Conservation (phyloP, 306 rosid genomes). For the Benincasa hispida region DNA sequence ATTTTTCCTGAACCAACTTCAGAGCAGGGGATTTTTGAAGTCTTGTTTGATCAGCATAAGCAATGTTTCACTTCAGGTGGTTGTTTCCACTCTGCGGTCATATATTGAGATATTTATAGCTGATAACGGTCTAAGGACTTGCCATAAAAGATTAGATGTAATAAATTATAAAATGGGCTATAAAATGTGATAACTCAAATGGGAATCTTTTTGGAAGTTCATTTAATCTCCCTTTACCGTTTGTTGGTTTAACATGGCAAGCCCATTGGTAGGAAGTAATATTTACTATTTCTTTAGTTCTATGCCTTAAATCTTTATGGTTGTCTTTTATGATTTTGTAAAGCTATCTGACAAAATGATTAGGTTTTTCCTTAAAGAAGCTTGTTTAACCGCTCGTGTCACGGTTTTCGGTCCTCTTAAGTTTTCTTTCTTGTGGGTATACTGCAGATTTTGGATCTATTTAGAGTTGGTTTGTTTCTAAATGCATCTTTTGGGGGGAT, state of each 20-base stretch:
- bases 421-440: neutral
- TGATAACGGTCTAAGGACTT: neutral
- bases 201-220: neutral
- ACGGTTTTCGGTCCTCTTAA: neutral
- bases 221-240: neutral
- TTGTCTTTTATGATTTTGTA: neutral
- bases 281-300: neutral
- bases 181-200: neutral
- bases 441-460: neutral
- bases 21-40: conserved; percentile 83
- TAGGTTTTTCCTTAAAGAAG: neutral
- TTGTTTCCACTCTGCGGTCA: conserved; percentile 9
- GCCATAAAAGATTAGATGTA: neutral
- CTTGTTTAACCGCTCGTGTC: neutral
- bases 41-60: conserved; percentile 68
- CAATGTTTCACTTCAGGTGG: conserved; percentile 74
- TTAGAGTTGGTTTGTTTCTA: neutral
- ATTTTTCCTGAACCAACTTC: conserved; percentile 78
- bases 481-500: neutral
- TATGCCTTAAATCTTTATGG: neutral
- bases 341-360: neutral
- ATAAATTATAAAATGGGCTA: neutral
- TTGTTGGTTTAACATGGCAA: neutral
- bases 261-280: neutral
- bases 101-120: neutral